Evolutionary conservation across 495 filamentous ascomycete genomes (phyloP).

Genomic region (Penicillium cosmopolitanum): DNA sequence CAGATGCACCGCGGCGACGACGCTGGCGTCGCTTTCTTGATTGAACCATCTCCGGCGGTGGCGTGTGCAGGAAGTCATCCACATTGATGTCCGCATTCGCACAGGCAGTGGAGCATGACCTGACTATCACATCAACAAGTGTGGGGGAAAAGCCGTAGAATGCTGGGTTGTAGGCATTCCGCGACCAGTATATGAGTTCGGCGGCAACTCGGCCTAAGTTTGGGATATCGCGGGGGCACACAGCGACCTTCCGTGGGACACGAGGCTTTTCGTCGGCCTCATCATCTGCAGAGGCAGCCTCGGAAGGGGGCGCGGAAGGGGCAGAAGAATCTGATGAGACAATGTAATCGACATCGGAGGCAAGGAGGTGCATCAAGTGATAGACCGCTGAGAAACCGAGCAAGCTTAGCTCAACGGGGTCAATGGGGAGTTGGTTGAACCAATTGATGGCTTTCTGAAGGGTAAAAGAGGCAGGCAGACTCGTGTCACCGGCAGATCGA

Average conservation of each 20-base stretch:
- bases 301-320: conserved; percentile 28
- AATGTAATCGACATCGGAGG: conserved; percentile 56
- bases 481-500: conserved; percentile 37
- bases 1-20: conserved; percentile 24
- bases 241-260: conserved; percentile 12
- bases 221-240: conserved; percentile 35
- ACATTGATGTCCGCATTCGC: conserved; percentile 43
- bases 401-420: conserved; percentile 61
- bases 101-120: conserved; percentile 45
- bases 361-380: conserved; percentile 64
- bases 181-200: conserved; percentile 52
- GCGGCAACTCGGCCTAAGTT: conserved; percentile 47
- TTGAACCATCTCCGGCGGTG: conserved; percentile 9
- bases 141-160: conserved; percentile 49
- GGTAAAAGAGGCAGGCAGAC: conserved; percentile 42
- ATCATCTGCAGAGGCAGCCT: conserved; percentile 33
- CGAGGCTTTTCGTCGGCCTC: conserved; percentile 38
- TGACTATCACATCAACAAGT: conserved; percentile 44
- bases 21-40: conserved; percentile 16
- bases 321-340: conserved; percentile 43
- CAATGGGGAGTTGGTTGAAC: conserved; percentile 50
- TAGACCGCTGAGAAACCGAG: conserved; percentile 80
- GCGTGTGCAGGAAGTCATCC: conserved; percentile 32
- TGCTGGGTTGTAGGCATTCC: conserved; percentile 51
- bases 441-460: conserved; percentile 47